Evolutionary conservation across 2,329 filamentous ascomycete species (phyloP).

Genomic region (Exophiala sideris): DNA sequence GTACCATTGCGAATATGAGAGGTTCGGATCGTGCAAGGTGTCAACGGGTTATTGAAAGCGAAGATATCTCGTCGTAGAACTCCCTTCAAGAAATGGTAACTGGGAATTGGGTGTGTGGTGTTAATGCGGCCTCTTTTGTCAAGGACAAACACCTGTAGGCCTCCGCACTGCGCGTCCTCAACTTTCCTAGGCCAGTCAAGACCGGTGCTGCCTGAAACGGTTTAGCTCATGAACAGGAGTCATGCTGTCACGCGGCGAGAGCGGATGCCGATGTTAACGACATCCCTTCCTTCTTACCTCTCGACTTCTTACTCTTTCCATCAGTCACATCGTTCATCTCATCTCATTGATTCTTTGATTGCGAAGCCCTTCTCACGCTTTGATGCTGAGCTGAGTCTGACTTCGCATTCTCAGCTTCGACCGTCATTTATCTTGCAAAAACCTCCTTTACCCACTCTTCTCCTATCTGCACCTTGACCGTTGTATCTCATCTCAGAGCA

Average conservation of each 20-base stretch:
- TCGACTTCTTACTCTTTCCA: background rate
- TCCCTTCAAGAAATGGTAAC: too few species aligned
- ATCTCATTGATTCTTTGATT: background rate
- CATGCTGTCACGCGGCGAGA: background rate
- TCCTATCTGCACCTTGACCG: constrained; percentile 14
- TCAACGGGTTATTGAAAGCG: background rate
- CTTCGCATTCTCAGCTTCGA: constrained; percentile 11
- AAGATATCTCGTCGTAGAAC: background rate
- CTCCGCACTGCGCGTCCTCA: constrained; percentile 3
- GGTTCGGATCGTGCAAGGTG: background rate
- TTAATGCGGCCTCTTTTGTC: background rate
- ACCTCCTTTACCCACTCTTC: constrained; percentile 21
- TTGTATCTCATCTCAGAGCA: constrained; percentile 11
- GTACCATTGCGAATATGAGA: constrained; percentile 11
- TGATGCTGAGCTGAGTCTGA: constrained; percentile 28
- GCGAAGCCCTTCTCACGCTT: constrained; percentile 15
- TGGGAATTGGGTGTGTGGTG: too few species aligned
- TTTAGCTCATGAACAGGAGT: background rate
- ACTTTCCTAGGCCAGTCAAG: background rate
- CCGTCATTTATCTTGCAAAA: constrained; percentile 9
- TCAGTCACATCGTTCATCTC: constrained; percentile 1
- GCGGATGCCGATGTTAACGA: background rate
- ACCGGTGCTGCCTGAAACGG: background rate
- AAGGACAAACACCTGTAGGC: background rate
- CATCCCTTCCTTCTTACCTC: background rate